A percentile compares a stretch with the other conserved stretches of the same genome.
phyloP scores from a whole-genome alignment of 805 yeast species.

The Grigorovia yakushimaensis region DNA sequence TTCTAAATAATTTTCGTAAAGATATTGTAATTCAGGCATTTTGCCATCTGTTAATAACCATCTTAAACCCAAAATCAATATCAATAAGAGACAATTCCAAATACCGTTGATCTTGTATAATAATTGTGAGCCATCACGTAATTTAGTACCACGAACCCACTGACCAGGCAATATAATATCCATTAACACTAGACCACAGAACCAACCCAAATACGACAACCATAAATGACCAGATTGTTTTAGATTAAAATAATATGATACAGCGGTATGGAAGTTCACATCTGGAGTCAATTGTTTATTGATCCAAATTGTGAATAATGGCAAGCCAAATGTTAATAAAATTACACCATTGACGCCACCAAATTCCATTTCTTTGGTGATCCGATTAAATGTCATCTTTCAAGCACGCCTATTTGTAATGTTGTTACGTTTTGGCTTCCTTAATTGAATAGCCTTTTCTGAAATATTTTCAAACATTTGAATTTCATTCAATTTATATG shows the following conservation, averaged over 20 bases:
- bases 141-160: conserved; percentile 48
- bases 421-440: too few relatives aligned
- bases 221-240: conserved; percentile 35
- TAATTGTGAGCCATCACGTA: conserved; percentile 69
- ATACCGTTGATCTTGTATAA: conserved; percentile 77
- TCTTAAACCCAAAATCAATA: conserved; percentile 41
- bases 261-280: background rate
- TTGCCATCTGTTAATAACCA: conserved; percentile 39
- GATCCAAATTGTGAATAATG: conserved; percentile 49
- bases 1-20: conserved; percentile 59
- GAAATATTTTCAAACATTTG: background rate
- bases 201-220: conserved; percentile 66
- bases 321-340: conserved; percentile 56
- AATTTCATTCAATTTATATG: background rate
- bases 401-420: too few relatives aligned
- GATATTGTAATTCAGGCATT: conserved; percentile 71
- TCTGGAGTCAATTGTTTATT: conserved; percentile 52
- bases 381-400: conserved; percentile 46
- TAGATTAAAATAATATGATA: conserved; percentile 35
- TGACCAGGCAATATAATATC: conserved; percentile 64
- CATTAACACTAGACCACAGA: conserved; percentile 48
- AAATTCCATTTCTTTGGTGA: conserved; percentile 63
- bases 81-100: conserved; percentile 36
- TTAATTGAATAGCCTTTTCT: too few relatives aligned
- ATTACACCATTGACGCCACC: conserved; percentile 69